Evolutionary conservation across 495 filamentous ascomycete genomes (phyloP).

Genomic region (Penicillium simplicissimum): DNA sequence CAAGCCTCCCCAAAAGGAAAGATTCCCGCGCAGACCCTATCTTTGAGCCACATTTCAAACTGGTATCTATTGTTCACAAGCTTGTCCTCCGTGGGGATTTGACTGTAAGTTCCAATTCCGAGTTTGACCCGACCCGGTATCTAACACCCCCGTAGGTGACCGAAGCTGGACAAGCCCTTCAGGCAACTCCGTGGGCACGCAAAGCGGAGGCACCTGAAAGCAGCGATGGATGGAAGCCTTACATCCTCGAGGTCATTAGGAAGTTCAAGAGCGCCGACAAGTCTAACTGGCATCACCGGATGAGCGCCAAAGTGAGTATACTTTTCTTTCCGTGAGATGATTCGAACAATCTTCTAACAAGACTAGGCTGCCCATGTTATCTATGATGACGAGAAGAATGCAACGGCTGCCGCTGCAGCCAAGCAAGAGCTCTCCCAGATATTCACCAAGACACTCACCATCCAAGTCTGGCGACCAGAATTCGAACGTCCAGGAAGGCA

Average conservation of each 20-base stretch:
- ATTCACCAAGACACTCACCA: conserved; percentile 90
- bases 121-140: background rate
- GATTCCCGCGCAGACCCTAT: conserved; percentile 79
- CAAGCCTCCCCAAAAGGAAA: conserved; percentile 75
- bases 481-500: conserved; percentile 88
- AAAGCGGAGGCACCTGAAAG: conserved; percentile 52
- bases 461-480: conserved; percentile 96
- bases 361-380: conserved; percentile 66
- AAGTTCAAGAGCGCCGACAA: conserved; percentile 84
- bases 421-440: conserved; percentile 81
- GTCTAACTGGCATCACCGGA: conserved; percentile 95
- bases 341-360: conserved; percentile 18
- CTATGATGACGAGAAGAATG: conserved; percentile 56
- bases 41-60: conserved; percentile 95
- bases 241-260: conserved; percentile 70
- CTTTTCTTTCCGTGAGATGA: too few species aligned
- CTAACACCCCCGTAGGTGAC: conserved; percentile 37
- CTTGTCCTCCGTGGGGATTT: conserved; percentile 54
- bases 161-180: conserved; percentile 55
- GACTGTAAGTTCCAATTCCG: conserved; percentile 26
- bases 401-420: conserved; percentile 58
- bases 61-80: conserved; percentile 84
- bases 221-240: conserved; percentile 69
- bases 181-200: conserved; percentile 56
- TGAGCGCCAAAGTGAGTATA: conserved; percentile 64